Conservation (phyloP, 208 protist genomes). For the Strigomonas culicis region DNA sequence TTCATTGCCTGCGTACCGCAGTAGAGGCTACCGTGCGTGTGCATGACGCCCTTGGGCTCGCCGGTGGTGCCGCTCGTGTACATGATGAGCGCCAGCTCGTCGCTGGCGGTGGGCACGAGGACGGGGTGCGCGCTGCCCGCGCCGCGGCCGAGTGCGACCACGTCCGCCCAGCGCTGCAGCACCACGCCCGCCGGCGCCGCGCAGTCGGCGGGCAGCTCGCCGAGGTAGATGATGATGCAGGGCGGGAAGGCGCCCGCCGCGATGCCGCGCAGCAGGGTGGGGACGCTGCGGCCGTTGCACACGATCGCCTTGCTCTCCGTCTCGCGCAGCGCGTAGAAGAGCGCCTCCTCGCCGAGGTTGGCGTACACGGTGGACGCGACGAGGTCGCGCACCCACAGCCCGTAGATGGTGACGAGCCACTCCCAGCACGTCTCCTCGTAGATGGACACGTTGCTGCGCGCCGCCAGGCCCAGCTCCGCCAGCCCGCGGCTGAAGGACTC, state of each 20-base stretch:
- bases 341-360: constrained; percentile 76
- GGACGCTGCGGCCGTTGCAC: constrained; percentile 62
- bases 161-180: constrained; percentile 51
- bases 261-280: constrained; percentile 39
- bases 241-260: constrained; percentile 30
- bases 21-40: constrained; percentile 63
- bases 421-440: constrained; percentile 85
- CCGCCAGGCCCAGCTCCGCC: constrained; percentile 33
- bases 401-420: constrained; percentile 75
- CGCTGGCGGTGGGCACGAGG: constrained; percentile 18
- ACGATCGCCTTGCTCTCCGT: constrained; percentile 57
- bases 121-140: constrained; percentile 11
- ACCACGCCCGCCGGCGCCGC: constrained; percentile 10
- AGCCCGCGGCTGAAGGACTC: constrained; percentile 50
- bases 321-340: constrained; percentile 63
- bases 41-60: constrained; percentile 86
- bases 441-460: constrained; percentile 47
- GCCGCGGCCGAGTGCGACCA: constrained; percentile 32
- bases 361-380: constrained; percentile 79
- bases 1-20: constrained; percentile 34
- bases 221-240: constrained; percentile 57
- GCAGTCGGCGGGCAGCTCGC: constrained; percentile 27
- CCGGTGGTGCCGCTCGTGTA: constrained; percentile 92
- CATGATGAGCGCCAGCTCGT: constrained; percentile 50
- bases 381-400: constrained; percentile 57